These are phyloP conservation scores for Dipteronia sinensis DNA, from an alignment of 345 rosid genomes.

Conservation along the genomic window DNA sequence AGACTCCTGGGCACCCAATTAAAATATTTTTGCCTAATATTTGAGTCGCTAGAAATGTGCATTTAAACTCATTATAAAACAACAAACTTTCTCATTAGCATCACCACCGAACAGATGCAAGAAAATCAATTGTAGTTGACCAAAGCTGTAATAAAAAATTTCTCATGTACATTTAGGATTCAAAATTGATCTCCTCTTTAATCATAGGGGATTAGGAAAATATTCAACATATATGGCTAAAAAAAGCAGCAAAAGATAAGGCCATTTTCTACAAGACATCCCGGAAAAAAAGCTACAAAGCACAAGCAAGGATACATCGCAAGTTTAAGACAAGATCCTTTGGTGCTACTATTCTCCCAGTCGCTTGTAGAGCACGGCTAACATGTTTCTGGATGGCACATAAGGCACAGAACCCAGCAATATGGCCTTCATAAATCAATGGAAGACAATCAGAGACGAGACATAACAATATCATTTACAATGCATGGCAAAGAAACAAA, in stretches of 20 bases:
- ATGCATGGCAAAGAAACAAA: neutral
- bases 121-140: too few species aligned
- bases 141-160: too few species aligned
- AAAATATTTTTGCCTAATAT: neutral
- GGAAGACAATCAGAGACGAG: conserved; percentile 14
- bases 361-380: conserved; percentile 69
- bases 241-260: neutral
- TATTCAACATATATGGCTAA: too few species aligned
- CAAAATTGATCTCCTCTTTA: too few species aligned
- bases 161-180: too few species aligned
- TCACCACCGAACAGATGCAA: too few species aligned
- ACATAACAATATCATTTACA: neutral
- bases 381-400: conserved; percentile 98
- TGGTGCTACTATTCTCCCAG: conserved; percentile 75
- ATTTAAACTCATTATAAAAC: neutral
- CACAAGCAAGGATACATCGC: conserved; percentile 68
- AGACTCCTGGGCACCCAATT: too few species aligned
- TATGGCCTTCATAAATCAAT: conserved; percentile 61
- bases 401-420: conserved; percentile 93
- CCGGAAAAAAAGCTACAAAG: conserved; percentile 8
- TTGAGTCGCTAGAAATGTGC: neutral
- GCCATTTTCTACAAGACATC: neutral
- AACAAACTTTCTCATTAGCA: neutral
- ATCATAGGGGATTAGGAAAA: too few species aligned
- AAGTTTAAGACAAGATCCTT: conserved; percentile 88